These are phyloP conservation scores for Chytridiales sp. DNA, from an alignment of 371 early-diverging fungal species.

Conservation along the genomic window DNA sequence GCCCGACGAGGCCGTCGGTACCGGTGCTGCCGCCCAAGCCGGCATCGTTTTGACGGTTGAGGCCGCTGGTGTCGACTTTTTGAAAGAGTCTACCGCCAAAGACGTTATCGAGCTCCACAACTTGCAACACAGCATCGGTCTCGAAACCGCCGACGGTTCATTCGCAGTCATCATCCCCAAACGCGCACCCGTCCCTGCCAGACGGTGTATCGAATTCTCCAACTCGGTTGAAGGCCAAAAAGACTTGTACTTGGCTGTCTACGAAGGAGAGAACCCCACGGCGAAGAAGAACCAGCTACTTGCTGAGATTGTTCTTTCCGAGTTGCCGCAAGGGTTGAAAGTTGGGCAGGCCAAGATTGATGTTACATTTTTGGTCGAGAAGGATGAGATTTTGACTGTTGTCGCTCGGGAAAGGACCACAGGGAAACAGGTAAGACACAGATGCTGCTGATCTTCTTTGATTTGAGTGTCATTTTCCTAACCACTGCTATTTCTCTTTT, in stretches of 20 bases:
- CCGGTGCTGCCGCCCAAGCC: slow-evolving; percentile 53
- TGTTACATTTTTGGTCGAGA: slow-evolving; percentile 41
- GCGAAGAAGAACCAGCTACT: slow-evolving; percentile 58
- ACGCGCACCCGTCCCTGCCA: slow-evolving; percentile 82
- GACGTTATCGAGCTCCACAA: slow-evolving; percentile 64
- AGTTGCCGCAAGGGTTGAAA: slow-evolving; percentile 27
- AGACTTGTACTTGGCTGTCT: slow-evolving; percentile 77
- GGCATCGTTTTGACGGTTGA: slow-evolving; percentile 28
- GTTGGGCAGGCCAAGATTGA: slow-evolving; percentile 33
- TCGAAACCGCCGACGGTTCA: slow-evolving; percentile 67
- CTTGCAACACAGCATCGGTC: slow-evolving; percentile 74
- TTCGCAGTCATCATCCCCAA: slow-evolving; percentile 77
- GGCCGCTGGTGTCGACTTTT: slow-evolving; percentile 32
- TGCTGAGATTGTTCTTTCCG: slow-evolving; percentile 40
- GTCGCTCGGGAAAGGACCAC: slow-evolving; percentile 31
- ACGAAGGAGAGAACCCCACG: slow-evolving; percentile 69
- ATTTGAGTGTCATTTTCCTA: no score
- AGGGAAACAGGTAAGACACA: no score
- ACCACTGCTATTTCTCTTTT: no score
- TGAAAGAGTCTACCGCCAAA: slow-evolving; percentile 56
- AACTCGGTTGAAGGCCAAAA: slow-evolving; percentile 66
- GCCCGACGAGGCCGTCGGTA: slow-evolving; percentile 54
- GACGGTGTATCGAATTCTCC: slow-evolving; percentile 72
- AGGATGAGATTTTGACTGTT: slow-evolving; percentile 33
- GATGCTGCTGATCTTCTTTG: no score